A percentile compares a stretch with the other conserved stretches of the same genome.
Conservation (phyloP, 352 stramenopile species). For the Phytophthora foliorum region DNA sequence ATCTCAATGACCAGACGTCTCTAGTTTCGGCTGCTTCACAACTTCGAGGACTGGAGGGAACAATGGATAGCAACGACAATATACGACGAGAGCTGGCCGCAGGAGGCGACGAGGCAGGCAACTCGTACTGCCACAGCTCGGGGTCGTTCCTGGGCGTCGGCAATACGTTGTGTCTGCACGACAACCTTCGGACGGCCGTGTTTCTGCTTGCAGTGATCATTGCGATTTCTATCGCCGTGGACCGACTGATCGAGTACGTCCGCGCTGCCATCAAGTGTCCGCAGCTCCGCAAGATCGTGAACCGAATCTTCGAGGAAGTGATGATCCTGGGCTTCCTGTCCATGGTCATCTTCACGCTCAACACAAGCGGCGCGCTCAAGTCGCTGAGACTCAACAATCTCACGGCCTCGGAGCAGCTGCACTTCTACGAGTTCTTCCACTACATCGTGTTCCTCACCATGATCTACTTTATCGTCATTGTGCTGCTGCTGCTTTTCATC, state of each 20-base stretch:
- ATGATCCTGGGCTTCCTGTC: slow-evolving; percentile 92
- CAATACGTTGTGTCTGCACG: slow-evolving; percentile 81
- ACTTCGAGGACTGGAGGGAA: slow-evolving; percentile 14
- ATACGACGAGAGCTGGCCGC: slow-evolving; percentile 16
- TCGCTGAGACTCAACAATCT: slow-evolving; percentile 61
- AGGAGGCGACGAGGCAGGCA: slow-evolving; percentile 26
- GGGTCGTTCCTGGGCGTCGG: slow-evolving; percentile 83
- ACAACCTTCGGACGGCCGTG: slow-evolving; percentile 76
- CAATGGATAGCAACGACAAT: slow-evolving; percentile 3
- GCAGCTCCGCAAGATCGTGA: slow-evolving; percentile 85
- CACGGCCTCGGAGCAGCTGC: slow-evolving; percentile 68
- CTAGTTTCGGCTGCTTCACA: slow-evolving; percentile 6
- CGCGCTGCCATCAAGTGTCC: slow-evolving; percentile 74
- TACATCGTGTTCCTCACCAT: slow-evolving; percentile 92
- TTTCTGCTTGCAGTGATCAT: slow-evolving; percentile 86
- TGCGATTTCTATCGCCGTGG: slow-evolving; percentile 72
- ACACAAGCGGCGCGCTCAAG: slow-evolving; percentile 79
- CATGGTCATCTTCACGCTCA: slow-evolving; percentile 91
- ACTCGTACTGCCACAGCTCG: slow-evolving; percentile 50
- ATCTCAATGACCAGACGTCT: slow-evolving; percentile 10
- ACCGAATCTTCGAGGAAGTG: slow-evolving; percentile 90
- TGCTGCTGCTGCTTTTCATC: slow-evolving; percentile 85
- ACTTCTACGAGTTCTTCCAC: slow-evolving; percentile 93
- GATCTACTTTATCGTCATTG: slow-evolving; percentile 92
- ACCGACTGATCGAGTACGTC: slow-evolving; percentile 59